Evolutionary conservation across 2,329 filamentous ascomycete genomes (phyloP).

Genomic region (Colletotrichum graminicola): DNA sequence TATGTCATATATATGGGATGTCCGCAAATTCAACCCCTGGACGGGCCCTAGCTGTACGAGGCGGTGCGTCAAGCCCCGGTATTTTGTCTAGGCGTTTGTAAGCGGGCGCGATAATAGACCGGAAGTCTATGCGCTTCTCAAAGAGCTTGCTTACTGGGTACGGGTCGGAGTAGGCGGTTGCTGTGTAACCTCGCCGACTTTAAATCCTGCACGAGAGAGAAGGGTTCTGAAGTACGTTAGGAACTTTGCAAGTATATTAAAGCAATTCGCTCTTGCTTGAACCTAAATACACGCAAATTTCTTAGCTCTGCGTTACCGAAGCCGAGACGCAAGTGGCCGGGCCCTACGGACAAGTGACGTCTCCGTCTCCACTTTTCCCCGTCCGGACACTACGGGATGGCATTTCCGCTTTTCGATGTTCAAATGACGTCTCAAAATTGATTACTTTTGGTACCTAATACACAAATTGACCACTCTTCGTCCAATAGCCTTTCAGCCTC

Average conservation of each 20-base stretch:
- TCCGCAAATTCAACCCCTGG: not conserved
- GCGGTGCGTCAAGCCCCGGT: not conserved
- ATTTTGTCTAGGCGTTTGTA: not conserved
- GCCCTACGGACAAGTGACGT: conserved; percentile 17
- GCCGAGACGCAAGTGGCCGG: not conserved
- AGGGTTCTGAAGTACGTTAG: not conserved
- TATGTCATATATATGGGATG: conserved; percentile 19
- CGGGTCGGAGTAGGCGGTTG: not conserved
- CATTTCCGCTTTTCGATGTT: conserved; percentile 14
- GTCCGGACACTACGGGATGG: conserved; percentile 12
- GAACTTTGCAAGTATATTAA: not conserved
- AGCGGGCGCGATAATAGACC: conserved; percentile 37
- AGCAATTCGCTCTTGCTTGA: not conserved
- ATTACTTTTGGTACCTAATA: not conserved
- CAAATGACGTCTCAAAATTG: conserved; percentile 23
- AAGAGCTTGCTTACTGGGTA: conserved; percentile 17
- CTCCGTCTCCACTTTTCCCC: conserved; percentile 8
- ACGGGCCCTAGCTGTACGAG: not conserved
- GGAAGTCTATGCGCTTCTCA: conserved; percentile 13
- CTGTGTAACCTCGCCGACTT: not conserved
- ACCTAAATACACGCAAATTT: conserved; percentile 4
- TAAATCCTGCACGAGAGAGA: not conserved
- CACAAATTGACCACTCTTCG: conserved; percentile 6
- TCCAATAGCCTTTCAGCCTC: not conserved
- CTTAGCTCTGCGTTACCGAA: conserved; percentile 23